A percentile compares a stretch with the other conserved stretches of the same genome.
Evolutionary conservation across 306 rosid species (phyloP).

Genomic region (Vigna radiata): DNA sequence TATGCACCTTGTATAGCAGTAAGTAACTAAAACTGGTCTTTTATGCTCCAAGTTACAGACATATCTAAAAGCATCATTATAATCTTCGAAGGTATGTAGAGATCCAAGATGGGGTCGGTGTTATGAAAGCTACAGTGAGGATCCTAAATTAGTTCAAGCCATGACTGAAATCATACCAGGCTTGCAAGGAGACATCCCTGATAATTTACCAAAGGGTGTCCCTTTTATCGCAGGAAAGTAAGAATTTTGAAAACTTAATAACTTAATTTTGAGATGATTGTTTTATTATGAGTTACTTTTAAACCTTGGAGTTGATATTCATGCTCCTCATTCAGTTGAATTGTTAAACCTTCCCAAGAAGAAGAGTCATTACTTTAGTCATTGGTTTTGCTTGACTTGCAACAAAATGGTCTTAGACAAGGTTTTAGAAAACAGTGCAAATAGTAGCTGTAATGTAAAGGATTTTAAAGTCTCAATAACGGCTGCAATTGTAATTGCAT

Average conservation of each 20-base stretch:
- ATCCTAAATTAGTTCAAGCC: slow-evolving; percentile 50
- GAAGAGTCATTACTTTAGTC: slow-evolving; percentile 2
- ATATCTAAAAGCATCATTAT: background rate
- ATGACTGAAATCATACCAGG: slow-evolving; percentile 60
- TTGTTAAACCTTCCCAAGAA: background rate
- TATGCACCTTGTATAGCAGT: slow-evolving; percentile 64
- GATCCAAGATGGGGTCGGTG: slow-evolving; percentile 72
- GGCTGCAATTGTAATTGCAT: background rate
- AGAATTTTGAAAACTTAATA: slow-evolving; percentile 16
- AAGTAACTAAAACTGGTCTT: slow-evolving; percentile 15
- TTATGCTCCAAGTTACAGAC: background rate
- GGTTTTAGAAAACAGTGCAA: background rate
- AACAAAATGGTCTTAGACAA: background rate
- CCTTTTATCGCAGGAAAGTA: slow-evolving; percentile 58
- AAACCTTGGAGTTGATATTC: slow-evolving; percentile 30
- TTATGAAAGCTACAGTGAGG: slow-evolving; percentile 64
- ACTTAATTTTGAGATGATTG: slow-evolving; percentile 21
- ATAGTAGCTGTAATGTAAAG: background rate
- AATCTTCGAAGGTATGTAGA: slow-evolving; percentile 55
- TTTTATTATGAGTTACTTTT: slow-evolving; percentile 11
- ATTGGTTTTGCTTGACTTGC: slow-evolving; percentile 16
- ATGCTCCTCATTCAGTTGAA: slow-evolving; percentile 14
- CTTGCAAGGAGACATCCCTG: slow-evolving; percentile 54
- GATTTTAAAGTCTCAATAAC: background rate
- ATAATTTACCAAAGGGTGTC: slow-evolving; percentile 43